Conservation (phyloP, 306 rosid genomes). For the Castanea crenata region DNA sequence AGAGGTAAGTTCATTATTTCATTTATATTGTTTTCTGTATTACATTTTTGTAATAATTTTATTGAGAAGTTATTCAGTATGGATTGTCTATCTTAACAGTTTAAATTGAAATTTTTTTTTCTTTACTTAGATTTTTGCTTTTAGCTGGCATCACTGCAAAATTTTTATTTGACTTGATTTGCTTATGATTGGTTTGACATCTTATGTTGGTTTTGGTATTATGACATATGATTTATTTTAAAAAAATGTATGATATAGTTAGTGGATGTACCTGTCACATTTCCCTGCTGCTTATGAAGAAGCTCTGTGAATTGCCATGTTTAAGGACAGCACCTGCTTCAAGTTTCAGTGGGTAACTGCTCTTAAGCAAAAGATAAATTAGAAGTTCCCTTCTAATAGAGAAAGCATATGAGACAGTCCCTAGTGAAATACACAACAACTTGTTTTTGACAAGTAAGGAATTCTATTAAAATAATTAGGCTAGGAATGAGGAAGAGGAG, state of each 20-base stretch:
- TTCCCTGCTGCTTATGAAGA: background rate
- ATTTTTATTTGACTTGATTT: background rate
- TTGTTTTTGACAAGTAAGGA: too few species aligned
- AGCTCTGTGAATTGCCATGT: background rate
- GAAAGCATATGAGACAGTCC: background rate
- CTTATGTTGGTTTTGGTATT: background rate
- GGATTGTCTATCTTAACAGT: background rate
- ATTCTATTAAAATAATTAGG: too few species aligned
- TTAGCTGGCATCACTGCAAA: background rate
- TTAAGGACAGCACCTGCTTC: background rate
- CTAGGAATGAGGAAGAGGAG: too few species aligned
- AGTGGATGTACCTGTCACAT: background rate
- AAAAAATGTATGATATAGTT: background rate
- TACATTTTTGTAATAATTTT: background rate
- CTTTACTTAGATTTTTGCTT: background rate
- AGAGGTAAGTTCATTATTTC: slow-evolving; percentile 54
- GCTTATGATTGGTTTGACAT: background rate
- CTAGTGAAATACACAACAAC: too few species aligned
- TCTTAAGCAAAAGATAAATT: background rate
- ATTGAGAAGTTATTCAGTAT: background rate
- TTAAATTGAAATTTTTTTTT: background rate
- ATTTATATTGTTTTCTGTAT: slow-evolving; percentile 4
- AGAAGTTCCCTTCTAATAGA: background rate
- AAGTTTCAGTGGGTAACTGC: background rate
- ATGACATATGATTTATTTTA: background rate